phyloP scores from a whole-genome alignment of 192 early-diverging fungal genomes.

The Irineochytrium annulatum region DNA sequence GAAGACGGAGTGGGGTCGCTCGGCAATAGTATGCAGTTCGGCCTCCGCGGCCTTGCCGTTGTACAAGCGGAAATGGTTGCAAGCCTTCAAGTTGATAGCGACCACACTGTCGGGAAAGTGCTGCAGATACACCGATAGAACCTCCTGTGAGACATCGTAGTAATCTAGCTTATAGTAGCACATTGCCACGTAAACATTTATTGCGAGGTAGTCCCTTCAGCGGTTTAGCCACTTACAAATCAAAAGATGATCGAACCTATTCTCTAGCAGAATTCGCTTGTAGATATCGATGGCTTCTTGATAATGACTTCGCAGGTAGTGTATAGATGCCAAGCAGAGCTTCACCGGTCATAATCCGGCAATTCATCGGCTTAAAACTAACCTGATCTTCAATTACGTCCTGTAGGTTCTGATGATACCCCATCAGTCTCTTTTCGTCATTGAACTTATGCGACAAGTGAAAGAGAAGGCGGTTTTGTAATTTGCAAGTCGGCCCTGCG shows the following conservation, averaged over 20 bases:
- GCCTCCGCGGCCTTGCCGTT: constrained; percentile 60
- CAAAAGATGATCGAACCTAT: constrained; percentile 28
- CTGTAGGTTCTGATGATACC: constrained; percentile 56
- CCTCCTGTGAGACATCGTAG: constrained; percentile 63
- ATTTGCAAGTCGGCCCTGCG: constrained; percentile 53
- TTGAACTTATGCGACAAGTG: constrained; percentile 64
- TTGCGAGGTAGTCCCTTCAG: constrained; percentile 48
- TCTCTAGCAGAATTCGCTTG: constrained; percentile 57
- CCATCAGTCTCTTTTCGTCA: constrained; percentile 62
- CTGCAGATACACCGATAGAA: constrained; percentile 54
- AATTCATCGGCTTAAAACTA: background rate
- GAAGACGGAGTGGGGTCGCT: constrained; percentile 40
- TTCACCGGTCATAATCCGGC: background rate
- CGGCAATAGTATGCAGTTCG: constrained; percentile 47
- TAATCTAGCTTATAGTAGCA: constrained; percentile 68
- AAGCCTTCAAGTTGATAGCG: constrained; percentile 58
- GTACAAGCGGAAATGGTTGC: constrained; percentile 61
- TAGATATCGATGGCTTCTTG: constrained; percentile 67
- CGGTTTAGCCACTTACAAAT: constrained; percentile 15
- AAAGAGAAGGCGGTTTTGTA: constrained; percentile 59
- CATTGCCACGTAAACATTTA: constrained; percentile 62
- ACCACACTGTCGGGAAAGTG: constrained; percentile 54
- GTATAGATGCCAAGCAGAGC: constrained; percentile 55
- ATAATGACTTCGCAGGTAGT: constrained; percentile 60
- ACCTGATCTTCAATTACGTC: constrained; percentile 64